Evolutionary conservation across 2,329 filamentous ascomycete genomes (phyloP).

Genomic region (Cryphonectria carpinicola): DNA sequence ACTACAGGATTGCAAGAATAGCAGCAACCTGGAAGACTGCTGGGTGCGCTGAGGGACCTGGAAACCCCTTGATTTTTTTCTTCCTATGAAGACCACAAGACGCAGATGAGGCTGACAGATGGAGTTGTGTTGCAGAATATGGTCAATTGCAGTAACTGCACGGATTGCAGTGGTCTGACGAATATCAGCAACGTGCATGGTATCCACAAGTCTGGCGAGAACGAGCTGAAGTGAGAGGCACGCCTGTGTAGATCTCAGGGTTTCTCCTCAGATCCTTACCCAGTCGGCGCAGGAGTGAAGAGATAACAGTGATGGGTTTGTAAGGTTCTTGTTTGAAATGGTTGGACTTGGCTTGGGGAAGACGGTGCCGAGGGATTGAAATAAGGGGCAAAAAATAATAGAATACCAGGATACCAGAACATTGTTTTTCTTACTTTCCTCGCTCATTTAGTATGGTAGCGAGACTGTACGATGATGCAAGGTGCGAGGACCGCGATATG

Average conservation of each 20-base stretch:
- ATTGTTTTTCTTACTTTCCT: neutral
- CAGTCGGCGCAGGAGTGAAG: neutral
- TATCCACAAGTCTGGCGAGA: conserved; percentile 15
- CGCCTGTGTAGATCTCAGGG: neutral
- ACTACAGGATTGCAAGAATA: conserved; percentile 4
- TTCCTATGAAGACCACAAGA: neutral
- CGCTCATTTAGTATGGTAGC: no score
- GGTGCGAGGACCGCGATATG: no score
- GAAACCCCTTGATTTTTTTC: neutral
- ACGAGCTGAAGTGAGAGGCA: conserved; percentile 14
- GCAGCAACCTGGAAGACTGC: conserved; percentile 23
- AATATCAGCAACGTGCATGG: conserved; percentile 18
- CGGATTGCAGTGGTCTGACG: conserved; percentile 21
- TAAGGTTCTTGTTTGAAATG: neutral
- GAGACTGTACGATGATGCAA: no score
- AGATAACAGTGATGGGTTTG: neutral
- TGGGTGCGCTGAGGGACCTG: conserved; percentile 1
- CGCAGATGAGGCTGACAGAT: neutral
- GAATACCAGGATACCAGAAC: neutral
- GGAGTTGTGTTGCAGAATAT: conserved; percentile 3
- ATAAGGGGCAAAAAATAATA: neutral
- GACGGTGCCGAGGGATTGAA: neutral
- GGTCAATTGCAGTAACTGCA: conserved; percentile 26
- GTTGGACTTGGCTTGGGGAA: neutral
- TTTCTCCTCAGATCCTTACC: neutral